Evolutionary conservation across 2,329 filamentous ascomycete species (phyloP).

Genomic region (Claviceps sp.): DNA sequence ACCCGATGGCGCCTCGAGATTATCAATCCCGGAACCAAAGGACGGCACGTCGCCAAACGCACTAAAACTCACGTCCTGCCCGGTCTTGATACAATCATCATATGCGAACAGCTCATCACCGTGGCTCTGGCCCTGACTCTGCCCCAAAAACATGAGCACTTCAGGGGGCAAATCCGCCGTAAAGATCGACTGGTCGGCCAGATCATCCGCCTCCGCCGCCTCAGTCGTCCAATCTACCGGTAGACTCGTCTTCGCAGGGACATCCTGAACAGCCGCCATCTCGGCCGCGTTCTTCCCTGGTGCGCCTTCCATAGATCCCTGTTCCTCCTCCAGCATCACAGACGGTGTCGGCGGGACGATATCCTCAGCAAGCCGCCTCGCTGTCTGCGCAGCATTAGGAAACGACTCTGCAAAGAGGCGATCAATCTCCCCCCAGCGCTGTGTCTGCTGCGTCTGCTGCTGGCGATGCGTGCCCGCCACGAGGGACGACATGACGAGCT

Average conservation of each 20-base stretch:
- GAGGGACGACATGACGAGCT: not conserved
- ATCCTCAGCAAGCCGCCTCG: not conserved
- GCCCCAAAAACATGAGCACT: not conserved
- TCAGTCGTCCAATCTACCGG: not conserved
- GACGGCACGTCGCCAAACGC: not conserved
- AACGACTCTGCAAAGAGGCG: conserved; percentile 1
- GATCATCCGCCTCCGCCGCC: not conserved
- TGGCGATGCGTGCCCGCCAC: not conserved
- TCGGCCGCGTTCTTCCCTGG: not conserved
- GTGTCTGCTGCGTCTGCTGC: not conserved
- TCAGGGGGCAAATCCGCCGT: not conserved
- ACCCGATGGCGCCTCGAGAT: not conserved
- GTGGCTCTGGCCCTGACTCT: not conserved
- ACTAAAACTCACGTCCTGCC: too few relatives aligned
- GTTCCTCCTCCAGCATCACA: not conserved
- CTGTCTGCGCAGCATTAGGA: conserved; percentile 1
- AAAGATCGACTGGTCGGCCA: not conserved
- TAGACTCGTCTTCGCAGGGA: not conserved
- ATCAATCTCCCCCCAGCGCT: not conserved
- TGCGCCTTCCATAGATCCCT: too few relatives aligned
- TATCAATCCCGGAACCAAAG: too few relatives aligned
- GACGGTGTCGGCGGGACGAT: not conserved
- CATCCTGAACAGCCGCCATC: not conserved
- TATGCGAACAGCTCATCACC: not conserved
- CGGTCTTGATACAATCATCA: not conserved